Evolutionary conservation across 495 filamentous ascomycete species (phyloP).

Genomic region (Xylaria flabelliformis): DNA sequence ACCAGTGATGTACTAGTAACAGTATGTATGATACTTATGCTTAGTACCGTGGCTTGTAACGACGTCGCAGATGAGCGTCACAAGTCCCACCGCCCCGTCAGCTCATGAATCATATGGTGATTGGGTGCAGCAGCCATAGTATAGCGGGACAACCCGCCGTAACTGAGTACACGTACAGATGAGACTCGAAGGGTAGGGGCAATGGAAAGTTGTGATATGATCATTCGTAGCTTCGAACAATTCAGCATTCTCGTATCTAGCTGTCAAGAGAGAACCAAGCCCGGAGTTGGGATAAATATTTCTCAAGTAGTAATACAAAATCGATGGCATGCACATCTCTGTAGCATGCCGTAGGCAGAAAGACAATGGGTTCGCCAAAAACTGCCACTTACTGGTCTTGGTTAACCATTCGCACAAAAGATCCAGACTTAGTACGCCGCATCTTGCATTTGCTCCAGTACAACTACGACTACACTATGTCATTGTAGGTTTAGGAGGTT

Average conservation of each 20-base stretch:
- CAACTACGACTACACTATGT: neutral
- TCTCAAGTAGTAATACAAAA: neutral
- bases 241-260: neutral
- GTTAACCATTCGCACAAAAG: neutral
- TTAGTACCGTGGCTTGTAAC: slow-evolving; percentile 3
- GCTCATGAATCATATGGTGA: slow-evolving; percentile 3
- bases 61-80: neutral
- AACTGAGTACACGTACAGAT: slow-evolving; percentile 1
- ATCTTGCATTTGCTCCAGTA: neutral
- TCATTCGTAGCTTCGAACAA: neutral
- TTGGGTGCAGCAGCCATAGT: slow-evolving; percentile 9
- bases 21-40: slow-evolving; percentile 3
- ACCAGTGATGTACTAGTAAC: slow-evolving; percentile 1
- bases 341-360: neutral
- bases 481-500: neutral
- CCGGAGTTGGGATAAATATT: neutral
- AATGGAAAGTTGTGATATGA: neutral
- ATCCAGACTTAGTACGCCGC: slow-evolving; percentile 2
- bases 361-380: slow-evolving; percentile 18
- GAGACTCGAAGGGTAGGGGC: neutral
- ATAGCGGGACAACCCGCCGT: slow-evolving; percentile 16
- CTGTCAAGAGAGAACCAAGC: neutral
- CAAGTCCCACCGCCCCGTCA: neutral
- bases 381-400: slow-evolving; percentile 6
- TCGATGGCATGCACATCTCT: neutral